phyloP scores from a whole-genome alignment of 257 asterid genomes.

The Solanum pinnatisectum region DNA sequence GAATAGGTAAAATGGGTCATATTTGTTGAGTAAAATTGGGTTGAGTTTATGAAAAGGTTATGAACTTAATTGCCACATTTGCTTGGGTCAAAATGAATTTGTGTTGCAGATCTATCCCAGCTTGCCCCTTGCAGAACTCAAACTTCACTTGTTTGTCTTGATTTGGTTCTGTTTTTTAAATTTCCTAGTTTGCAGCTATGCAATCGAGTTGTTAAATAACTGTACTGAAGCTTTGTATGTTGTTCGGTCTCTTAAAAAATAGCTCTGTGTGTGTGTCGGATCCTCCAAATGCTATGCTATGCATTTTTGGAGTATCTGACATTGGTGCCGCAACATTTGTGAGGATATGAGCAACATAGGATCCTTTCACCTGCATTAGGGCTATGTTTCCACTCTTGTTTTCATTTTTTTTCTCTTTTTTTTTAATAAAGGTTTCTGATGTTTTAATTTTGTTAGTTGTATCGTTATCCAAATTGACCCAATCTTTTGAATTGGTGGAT shows the following conservation, averaged over 20 bases:
- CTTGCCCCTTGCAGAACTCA: not conserved
- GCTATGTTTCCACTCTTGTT: not conserved
- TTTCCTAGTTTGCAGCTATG: not conserved
- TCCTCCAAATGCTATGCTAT: not conserved
- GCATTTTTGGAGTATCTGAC: not conserved
- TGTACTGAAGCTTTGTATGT: not conserved
- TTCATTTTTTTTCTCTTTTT: not conserved
- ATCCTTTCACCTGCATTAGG: not conserved
- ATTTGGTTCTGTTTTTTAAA: not conserved
- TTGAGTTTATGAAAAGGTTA: not conserved
- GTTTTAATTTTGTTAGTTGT: not conserved
- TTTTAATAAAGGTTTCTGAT: not conserved
- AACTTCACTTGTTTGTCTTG: not conserved
- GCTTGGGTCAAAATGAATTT: not conserved
- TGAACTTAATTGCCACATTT: not conserved
- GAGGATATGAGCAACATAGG: not conserved
- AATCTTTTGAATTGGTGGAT: not conserved
- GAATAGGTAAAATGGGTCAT: not conserved
- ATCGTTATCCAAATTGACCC: not conserved
- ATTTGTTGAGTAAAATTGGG: not conserved
- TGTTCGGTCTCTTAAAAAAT: not conserved
- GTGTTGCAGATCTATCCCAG: not conserved
- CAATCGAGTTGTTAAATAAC: not conserved
- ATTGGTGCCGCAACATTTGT: not conserved
- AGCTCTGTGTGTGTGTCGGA: not conserved